phyloP scores from a whole-genome alignment of 768 basidiomycete species.

The Tulasnella calospora region DNA sequence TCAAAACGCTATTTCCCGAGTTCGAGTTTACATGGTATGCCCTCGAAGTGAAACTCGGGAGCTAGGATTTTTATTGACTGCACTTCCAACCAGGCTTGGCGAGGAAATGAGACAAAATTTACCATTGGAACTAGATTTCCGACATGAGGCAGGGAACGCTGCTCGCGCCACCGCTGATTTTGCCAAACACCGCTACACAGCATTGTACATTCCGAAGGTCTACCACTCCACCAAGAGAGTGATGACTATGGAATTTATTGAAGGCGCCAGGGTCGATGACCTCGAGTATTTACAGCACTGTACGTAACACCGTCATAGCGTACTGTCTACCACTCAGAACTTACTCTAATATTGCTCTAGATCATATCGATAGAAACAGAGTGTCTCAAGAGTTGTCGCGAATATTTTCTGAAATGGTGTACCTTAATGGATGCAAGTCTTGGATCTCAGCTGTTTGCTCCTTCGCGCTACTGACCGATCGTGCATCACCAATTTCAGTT shows the following conservation, averaged over 20 bases:
- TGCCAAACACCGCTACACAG: slow-evolving; percentile 57
- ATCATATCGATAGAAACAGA: slow-evolving; percentile 87
- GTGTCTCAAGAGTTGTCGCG: slow-evolving; percentile 84
- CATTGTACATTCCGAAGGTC: slow-evolving; percentile 75
- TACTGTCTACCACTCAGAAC: neutral
- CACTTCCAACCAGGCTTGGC: slow-evolving; percentile 39
- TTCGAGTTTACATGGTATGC: slow-evolving; percentile 85
- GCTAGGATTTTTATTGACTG: neutral
- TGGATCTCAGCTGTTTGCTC: slow-evolving; percentile 60
- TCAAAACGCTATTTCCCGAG: slow-evolving; percentile 90
- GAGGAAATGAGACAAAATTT: slow-evolving; percentile 89
- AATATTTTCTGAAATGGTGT: slow-evolving; percentile 95
- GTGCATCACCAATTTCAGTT: slow-evolving; percentile 11
- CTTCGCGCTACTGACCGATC: slow-evolving; percentile 23
- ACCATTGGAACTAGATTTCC: slow-evolving; percentile 92
- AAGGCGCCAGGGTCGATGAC: slow-evolving; percentile 25
- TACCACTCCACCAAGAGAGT: slow-evolving; percentile 76
- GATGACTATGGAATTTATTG: slow-evolving; percentile 89
- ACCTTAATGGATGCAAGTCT: slow-evolving; percentile 87
- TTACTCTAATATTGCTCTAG: neutral
- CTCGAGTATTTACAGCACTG: slow-evolving; percentile 18
- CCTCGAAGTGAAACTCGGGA: neutral
- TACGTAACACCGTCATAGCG: neutral
- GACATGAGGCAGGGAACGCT: slow-evolving; percentile 84
- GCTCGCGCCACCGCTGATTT: slow-evolving; percentile 68